phyloP scores from a whole-genome alignment of 2,329 filamentous ascomycete genomes.

The Didymosphaeria variabile region DNA sequence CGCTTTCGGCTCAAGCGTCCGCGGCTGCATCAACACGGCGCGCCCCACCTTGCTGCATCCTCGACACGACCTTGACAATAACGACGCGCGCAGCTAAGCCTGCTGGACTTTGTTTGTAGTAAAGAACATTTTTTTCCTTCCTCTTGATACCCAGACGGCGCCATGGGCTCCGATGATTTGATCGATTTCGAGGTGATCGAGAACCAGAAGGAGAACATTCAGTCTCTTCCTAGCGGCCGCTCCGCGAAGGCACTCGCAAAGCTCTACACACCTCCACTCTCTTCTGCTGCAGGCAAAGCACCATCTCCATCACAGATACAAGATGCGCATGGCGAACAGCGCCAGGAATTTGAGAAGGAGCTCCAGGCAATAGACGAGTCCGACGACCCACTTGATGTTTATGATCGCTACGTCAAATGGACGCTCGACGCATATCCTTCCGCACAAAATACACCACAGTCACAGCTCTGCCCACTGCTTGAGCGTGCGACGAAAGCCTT shows the following conservation, averaged over 20 bases:
- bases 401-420: constrained; percentile 97
- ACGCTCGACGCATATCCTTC: constrained; percentile 94
- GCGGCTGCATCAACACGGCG: constrained; percentile 12
- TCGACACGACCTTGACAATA: constrained; percentile 19
- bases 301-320: constrained; percentile 72
- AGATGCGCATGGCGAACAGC: constrained; percentile 79
- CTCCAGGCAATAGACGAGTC: constrained; percentile 80
- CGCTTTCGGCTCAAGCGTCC: constrained; percentile 5
- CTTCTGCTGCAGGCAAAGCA: constrained; percentile 57
- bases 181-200: constrained; percentile 90
- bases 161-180: constrained; percentile 58
- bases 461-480: constrained; percentile 86
- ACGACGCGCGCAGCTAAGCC: constrained; percentile 27
- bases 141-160: constrained; percentile 41
- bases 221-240: constrained; percentile 85
- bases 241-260: constrained; percentile 90
- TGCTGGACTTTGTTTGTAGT: constrained; percentile 15
- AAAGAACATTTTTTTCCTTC: constrained; percentile 26
- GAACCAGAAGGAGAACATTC: constrained; percentile 97
- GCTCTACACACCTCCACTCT: constrained; percentile 72
- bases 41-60: constrained; percentile 5
- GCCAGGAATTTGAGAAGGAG: constrained; percentile 87
- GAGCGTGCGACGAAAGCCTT: constrained; percentile 94
- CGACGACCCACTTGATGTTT: constrained; percentile 94
- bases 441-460: constrained; percentile 88